Percentiles rank a stretch among this genome's conserved stretches.
These are phyloP conservation scores for Litchi chinensis DNA, from an alignment of 345 rosid genomes.

Conservation along the genomic window DNA sequence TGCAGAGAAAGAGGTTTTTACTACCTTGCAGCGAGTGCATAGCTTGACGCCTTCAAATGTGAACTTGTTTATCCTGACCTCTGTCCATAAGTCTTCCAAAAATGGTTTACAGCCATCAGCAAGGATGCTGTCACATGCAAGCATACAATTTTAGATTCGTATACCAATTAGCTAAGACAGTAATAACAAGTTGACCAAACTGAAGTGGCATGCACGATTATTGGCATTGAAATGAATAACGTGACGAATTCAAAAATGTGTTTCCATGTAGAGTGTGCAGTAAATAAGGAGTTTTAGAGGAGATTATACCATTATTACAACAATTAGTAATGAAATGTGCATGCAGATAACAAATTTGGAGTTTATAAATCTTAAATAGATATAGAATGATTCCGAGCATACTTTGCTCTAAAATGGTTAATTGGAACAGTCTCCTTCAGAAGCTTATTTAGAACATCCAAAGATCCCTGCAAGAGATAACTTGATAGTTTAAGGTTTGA, in stretches of 20 bases:
- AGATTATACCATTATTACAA: neutral
- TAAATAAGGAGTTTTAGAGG: too few species aligned
- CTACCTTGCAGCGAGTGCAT: slow-evolving; percentile 86
- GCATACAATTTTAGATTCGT: neutral
- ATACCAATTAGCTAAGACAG: neutral
- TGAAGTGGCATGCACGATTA: neutral
- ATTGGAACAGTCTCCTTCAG: slow-evolving; percentile 77
- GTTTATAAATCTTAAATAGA: neutral
- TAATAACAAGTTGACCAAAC: neutral
- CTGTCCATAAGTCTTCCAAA: slow-evolving; percentile 84
- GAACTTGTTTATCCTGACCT: slow-evolving; percentile 53
- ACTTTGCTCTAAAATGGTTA: slow-evolving; percentile 94
- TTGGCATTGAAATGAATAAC: too few species aligned
- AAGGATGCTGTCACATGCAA: slow-evolving; percentile 56
- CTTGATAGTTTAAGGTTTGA: slow-evolving; percentile 6
- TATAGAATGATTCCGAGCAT: slow-evolving; percentile 17
- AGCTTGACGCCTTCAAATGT: slow-evolving; percentile 68
- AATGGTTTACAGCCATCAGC: slow-evolving; percentile 83
- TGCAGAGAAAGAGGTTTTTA: slow-evolving; percentile 8
- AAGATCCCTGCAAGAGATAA: slow-evolving; percentile 64
- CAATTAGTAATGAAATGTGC: neutral
- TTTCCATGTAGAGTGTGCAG: too few species aligned
- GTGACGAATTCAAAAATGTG: too few species aligned
- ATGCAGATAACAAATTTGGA: neutral
- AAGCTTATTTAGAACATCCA: slow-evolving; percentile 72